Base-by-base conservation (phyloP, 2,329 filamentous ascomycete genomes). In the Penicillium sp. region DNA sequence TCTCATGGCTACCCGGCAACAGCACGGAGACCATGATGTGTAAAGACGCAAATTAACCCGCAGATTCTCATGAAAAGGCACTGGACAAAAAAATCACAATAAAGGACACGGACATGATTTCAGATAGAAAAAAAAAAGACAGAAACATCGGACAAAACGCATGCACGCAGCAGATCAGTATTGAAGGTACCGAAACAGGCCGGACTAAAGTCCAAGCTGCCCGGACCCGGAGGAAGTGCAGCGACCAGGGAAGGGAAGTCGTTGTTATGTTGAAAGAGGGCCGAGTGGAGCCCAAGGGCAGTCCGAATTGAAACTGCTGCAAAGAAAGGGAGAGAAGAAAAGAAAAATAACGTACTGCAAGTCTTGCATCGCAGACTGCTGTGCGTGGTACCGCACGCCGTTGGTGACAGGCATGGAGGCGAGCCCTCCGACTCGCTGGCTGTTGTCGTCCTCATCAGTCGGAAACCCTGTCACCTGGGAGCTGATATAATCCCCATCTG, bases 331-430 rank as follows among this genome's bases (percentile, higher is more conserved):
- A 45, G 22, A 66, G 58, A 74, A 13, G 13, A 5, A 42, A 55
- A 33, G 17, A 30, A 35, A 42, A 55, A 72, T 64, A 72, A 86
- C 84, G 82, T 84, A 86, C 84, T 79, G 80, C 76, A 80, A 76
- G 75, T 86, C 83, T 70, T 81, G 78, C 75, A 79, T 75, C 68
- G 77, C 75, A 80, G 82, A 77, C 77, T 81, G 82, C 75, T 80
- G 80, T 76, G 82, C 70, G 72, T 80, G 79, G 79, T 83, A 85
- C 78, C 82, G 80, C 78, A 81, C 72, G 73, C 79, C 79, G 75
- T 81, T 82, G 71, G 75, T 78, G 68, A 79, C 73, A 70, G 79
- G 73, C 71, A 83, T 80, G 61, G 80, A 75, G 70, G 77, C 76
- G 70, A 85, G 76, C n/a, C 49, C 72, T 70, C 78, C 79, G 74